Evolutionary conservation across 164 flowering plant species (phyloP), one percentile per base, ranked within the genome.

Genomic region (Sextonia rubra): DNA sequence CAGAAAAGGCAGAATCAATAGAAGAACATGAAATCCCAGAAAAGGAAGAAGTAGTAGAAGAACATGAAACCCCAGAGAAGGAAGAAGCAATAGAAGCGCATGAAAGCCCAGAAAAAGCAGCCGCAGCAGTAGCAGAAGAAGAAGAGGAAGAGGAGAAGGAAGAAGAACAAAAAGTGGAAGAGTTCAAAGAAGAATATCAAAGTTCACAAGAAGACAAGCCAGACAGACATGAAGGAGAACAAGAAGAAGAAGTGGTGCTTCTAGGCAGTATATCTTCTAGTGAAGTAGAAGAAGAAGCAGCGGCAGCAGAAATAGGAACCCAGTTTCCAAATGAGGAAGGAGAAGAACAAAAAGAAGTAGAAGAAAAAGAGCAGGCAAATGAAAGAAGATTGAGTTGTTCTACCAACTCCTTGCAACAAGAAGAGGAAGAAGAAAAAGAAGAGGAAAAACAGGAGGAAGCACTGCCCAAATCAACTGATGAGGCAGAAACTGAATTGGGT

Each of bases 361-460:
- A 56, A 37, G 75, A 72, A 64, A 77, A 58, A 12, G 52, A 60
- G 4, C 26, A 47, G 44, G 44, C 0, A 44, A 66, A 55, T 12
- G 69, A 70, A 66, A 66, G 49, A 32, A 71, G 24, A 67, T 60
- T 47, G 56, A 71, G 74, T 47, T 70, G 22, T 23, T 62, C 74
- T 47, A 30, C 68, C 56, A 48, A 32, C 60, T 52, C 60, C 1
- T 27, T 79, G 56, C 71, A 68, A 9, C 44, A 20, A 9, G 29
- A 47, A 64, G 74, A 14, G 61, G 74, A 72, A 60, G 69, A 66
- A 66, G 76, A 74, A 65, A 74, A 61, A 22, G 82, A 23, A 37
- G 64, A 66, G 68, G 23, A 4, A 55, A 48, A 17, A 44, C 58
- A 24, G 15, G 56, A 68, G 32, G 71, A 58, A 55, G 67, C 60